A percentile compares a stretch with the other conserved stretches of the same genome.
These are phyloP conservation scores for Pelargonium fulgidum DNA, from an alignment of 441 rosid species.

Conservation along the genomic window DNA sequence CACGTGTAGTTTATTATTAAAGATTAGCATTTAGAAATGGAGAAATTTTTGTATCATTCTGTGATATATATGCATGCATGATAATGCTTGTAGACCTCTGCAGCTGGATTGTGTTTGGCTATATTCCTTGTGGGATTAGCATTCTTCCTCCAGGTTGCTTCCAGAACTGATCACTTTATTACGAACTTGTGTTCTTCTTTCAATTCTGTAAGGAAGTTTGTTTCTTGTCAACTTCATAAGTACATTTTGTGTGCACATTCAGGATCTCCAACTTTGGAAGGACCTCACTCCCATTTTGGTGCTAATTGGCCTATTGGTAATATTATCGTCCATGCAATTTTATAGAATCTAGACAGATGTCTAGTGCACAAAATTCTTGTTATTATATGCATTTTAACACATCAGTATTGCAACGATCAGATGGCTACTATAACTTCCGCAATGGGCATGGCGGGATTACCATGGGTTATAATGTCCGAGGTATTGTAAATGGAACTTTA, in stretches of 20 bases:
- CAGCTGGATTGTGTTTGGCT: constrained; percentile 35
- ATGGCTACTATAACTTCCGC: not conserved
- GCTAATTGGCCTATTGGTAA: not conserved
- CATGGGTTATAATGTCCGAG: constrained; percentile 4
- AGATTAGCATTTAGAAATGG: constrained; percentile 19
- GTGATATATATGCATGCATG: no score
- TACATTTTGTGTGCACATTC: no score
- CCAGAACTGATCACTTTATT: not conserved
- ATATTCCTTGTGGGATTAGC: not conserved
- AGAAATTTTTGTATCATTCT: not conserved
- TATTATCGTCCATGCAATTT: no score
- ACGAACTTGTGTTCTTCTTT: no score
- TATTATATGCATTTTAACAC: not conserved
- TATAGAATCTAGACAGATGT: no score
- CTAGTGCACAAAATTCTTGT: no score
- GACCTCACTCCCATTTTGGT: not conserved
- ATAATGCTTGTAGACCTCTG: constrained; percentile 36
- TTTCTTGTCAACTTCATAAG: no score
- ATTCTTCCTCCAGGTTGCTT: not conserved
- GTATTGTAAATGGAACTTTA: no score
- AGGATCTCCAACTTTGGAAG: not conserved
- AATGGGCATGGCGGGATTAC: not conserved
- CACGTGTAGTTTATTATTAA: no score
- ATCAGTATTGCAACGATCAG: not conserved
- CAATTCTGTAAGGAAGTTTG: no score